Percentiles rank a stretch among this genome's conserved stretches.
Evolutionary conservation across 2,329 filamentous ascomycete genomes (phyloP).

Genomic region (Neodidymelliopsis sp.): DNA sequence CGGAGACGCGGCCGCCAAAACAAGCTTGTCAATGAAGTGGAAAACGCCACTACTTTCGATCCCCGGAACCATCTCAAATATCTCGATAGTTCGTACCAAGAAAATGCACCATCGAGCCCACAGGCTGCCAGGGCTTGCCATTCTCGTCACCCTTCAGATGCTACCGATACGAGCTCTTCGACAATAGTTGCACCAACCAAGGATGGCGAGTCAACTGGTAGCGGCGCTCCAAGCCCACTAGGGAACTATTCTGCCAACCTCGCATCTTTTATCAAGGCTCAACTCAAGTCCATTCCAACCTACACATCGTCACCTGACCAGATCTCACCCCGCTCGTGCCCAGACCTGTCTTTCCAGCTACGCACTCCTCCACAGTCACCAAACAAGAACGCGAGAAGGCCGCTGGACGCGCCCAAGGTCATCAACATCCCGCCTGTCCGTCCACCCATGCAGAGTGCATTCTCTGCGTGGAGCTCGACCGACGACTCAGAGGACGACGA

Average conservation of each 20-base stretch:
- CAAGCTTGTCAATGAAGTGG: conserved; percentile 27
- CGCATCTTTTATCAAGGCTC: conserved; percentile 46
- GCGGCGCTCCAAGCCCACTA: conserved; percentile 28
- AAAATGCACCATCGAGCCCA: conserved; percentile 17
- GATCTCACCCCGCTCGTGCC: conserved; percentile 41
- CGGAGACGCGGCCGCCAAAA: conserved; percentile 37
- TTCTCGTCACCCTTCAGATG: conserved; percentile 38
- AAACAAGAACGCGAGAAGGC: conserved; percentile 23
- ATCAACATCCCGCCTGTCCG: conserved; percentile 43
- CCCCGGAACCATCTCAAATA: conserved; percentile 44
- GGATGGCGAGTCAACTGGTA: conserved; percentile 8
- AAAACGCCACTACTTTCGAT: conserved; percentile 31
- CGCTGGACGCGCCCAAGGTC: conserved; percentile 29
- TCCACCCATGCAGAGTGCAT: conserved; percentile 44
- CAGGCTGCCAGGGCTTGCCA: conserved; percentile 26
- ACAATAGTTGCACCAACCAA: conserved; percentile 32
- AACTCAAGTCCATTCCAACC: conserved; percentile 45
- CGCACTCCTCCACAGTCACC: conserved; percentile 34
- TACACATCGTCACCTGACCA: conserved; percentile 33
- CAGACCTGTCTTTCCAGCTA: conserved; percentile 35
- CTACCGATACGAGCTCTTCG: conserved; percentile 40
- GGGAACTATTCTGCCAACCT: conserved; percentile 47
- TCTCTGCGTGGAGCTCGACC: conserved; percentile 49
- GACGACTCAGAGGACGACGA: conserved; percentile 40
- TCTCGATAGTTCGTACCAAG: conserved; percentile 28